Base-by-base conservation (phyloP, 129 eudicot genomes). In the Logfia minima region DNA sequence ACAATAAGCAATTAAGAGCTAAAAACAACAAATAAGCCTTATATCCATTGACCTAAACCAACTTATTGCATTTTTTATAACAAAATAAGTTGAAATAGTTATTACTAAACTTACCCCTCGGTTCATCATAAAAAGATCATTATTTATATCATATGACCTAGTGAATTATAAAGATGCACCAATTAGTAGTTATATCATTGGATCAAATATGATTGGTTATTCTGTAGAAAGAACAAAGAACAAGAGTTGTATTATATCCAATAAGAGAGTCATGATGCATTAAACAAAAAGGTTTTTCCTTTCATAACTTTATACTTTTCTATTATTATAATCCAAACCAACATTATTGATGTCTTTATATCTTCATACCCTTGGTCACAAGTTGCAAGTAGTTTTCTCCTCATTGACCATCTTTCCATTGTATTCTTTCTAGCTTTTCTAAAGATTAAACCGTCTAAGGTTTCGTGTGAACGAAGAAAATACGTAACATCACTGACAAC, bases 261-360 rank as follows among this genome's bases (percentile, higher is more conserved):
- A 74, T 74, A 35, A 66, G 76, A 77, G 78, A 51, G 67, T 65
- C 78, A 79, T 10, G 32, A 66, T 34, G 79, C 83, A 73, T 53
- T 66, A 35, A 80, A 73, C 74, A 23, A 51, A 21, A 68, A 31
- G 18, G 14, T 39, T 53, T 63, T 35, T 28, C 37, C 26, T 77
- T 78, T 70, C 52, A n/a, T 24, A 19, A 58, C 75, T 80, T 73
- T 66, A 68, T 80, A 73, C 70, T 74, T 80, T 80, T 48, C 39
- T 72, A 13, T 13, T 45, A 45, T 80, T 80, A 80, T 80, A n/a
- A 73, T 66, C 35, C 68, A 80, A 74, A 80, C 62, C 79, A 80
- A 80, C 79, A 80, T 80, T 74, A 80, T 80, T 80, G 84, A 66
- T 66, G 63, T 8, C 84, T 80, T 80, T 80, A 80, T 80, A 80